These are phyloP conservation scores for Trichomonas vaginalis DNA, from an alignment of 208 protist genomes.

Conservation along the genomic window DNA sequence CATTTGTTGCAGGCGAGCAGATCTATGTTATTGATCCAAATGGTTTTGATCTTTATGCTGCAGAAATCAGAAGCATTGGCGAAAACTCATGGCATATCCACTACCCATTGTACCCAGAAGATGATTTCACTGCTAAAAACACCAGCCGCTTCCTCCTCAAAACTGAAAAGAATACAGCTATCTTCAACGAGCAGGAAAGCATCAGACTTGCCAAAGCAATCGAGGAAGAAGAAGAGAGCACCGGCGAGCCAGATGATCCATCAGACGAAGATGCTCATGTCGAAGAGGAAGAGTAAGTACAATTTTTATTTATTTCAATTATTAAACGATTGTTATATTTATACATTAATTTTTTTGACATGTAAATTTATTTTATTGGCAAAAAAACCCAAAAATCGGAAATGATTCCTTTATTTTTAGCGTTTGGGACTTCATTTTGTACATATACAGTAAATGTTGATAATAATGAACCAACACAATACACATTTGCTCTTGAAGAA, in stretches of 20 bases:
- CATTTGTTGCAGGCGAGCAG: not conserved
- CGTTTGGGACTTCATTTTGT: not conserved
- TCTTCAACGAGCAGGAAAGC: not conserved
- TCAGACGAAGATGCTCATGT: not conserved
- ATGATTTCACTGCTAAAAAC: not conserved
- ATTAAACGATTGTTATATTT: too few relatives aligned
- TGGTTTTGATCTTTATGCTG: not conserved
- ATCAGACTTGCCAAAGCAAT: not conserved
- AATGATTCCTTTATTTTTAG: not conserved
- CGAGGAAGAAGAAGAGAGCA: not conserved
- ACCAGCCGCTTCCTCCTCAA: not conserved
- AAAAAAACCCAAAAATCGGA: not conserved
- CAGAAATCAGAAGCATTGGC: not conserved
- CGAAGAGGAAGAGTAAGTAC: not conserved
- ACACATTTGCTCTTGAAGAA: not conserved
- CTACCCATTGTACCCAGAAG: not conserved
- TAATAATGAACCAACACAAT: not conserved
- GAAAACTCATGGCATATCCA: not conserved
- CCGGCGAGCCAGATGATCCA: not conserved
- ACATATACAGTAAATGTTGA: not conserved
- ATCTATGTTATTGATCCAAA: constrained; percentile 17
- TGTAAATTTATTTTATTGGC: not conserved
- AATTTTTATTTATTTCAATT: too few relatives aligned
- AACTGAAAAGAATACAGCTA: not conserved
- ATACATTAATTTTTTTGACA: not conserved